phyloP scores from a whole-genome alignment of 768 basidiomycete species.

The Collybia sordida region DNA sequence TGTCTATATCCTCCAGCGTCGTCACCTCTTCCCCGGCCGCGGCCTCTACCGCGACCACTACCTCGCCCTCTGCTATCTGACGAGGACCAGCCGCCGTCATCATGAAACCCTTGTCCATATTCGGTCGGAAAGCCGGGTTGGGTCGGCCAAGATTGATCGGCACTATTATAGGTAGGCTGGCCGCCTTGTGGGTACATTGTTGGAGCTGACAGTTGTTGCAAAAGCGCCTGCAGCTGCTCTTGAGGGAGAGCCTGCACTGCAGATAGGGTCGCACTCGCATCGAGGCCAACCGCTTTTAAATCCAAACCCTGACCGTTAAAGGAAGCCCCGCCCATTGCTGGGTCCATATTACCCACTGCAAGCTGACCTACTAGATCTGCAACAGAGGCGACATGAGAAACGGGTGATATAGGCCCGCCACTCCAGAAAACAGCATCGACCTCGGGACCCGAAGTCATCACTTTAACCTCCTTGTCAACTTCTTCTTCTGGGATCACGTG shows the following conservation, averaged over 20 bases:
- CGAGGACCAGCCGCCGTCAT: constrained; percentile 43
- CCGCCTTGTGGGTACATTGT: constrained; percentile 18
- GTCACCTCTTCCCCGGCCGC: constrained; percentile 46
- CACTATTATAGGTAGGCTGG: constrained; percentile 34
- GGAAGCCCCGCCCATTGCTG: constrained; percentile 34
- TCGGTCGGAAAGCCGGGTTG: constrained; percentile 34
- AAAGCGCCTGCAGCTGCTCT: constrained; percentile 65
- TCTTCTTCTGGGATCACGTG: constrained; percentile 65
- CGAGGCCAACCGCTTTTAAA: constrained; percentile 40
- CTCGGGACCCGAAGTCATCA: constrained; percentile 72
- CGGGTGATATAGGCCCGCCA: constrained; percentile 28
- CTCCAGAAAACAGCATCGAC: constrained; percentile 70
- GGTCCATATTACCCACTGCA: constrained; percentile 39
- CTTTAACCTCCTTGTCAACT: constrained; percentile 56
- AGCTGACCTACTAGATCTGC: constrained; percentile 72
- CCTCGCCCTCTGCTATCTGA: constrained; percentile 48
- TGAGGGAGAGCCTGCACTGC: constrained; percentile 46
- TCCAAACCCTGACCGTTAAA: constrained; percentile 29
- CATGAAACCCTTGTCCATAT: constrained; percentile 50
- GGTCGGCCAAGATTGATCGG: constrained; percentile 39
- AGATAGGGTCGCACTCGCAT: constrained; percentile 43
- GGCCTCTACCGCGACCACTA: constrained; percentile 58
- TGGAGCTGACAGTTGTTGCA: constrained; percentile 37
- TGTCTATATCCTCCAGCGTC: constrained; percentile 64
- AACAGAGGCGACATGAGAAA: constrained; percentile 46